Percentiles rank a stretch among this genome's conserved stretches.
Evolutionary conservation across 1,139 yeast species (phyloP).

Genomic region (Geotrichum cucujoidarum): DNA sequence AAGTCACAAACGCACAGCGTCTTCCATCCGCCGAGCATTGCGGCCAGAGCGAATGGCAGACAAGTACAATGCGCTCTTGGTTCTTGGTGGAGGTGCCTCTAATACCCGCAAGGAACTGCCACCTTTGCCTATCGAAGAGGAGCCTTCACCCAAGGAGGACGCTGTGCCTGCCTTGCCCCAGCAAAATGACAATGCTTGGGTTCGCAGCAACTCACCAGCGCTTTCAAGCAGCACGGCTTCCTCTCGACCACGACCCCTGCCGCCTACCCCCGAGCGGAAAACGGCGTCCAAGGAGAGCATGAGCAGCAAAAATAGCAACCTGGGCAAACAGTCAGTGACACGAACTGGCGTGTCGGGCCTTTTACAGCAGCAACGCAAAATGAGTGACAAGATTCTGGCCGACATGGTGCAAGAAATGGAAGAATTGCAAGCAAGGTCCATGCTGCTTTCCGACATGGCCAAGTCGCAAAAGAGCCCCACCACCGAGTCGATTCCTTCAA

Average conservation of each 20-base stretch:
- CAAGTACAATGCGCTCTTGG: slow-evolving; percentile 21
- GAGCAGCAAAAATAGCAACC: background rate
- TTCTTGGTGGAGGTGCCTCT: background rate
- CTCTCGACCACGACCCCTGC: slow-evolving; percentile 13
- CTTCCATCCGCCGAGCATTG: slow-evolving; percentile 20
- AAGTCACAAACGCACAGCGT: slow-evolving; percentile 10
- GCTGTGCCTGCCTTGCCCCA: slow-evolving; percentile 1
- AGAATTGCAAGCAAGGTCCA: slow-evolving; percentile 29
- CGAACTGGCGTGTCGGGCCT: slow-evolving; percentile 10
- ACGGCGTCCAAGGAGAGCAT: background rate
- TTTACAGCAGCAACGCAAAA: slow-evolving; percentile 21
- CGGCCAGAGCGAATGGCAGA: slow-evolving; percentile 20
- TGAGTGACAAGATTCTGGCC: slow-evolving; percentile 28
- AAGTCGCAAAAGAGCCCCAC: slow-evolving; percentile 1
- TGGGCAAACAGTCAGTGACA: background rate
- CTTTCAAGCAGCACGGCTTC: background rate
- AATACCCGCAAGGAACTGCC: no score
- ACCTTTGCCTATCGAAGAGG: background rate
- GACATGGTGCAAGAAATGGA: slow-evolving; percentile 32
- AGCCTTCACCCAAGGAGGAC: slow-evolving; percentile 2
- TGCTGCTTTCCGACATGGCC: slow-evolving; percentile 6
- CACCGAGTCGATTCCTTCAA: background rate
- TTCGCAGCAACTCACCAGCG: slow-evolving; percentile 1
- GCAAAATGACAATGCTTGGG: slow-evolving; percentile 7
- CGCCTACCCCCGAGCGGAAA: slow-evolving; percentile 12